Evolutionary conservation across 192 early-diverging fungal genomes (phyloP).

Genomic region (Mortierella hygrophila): DNA sequence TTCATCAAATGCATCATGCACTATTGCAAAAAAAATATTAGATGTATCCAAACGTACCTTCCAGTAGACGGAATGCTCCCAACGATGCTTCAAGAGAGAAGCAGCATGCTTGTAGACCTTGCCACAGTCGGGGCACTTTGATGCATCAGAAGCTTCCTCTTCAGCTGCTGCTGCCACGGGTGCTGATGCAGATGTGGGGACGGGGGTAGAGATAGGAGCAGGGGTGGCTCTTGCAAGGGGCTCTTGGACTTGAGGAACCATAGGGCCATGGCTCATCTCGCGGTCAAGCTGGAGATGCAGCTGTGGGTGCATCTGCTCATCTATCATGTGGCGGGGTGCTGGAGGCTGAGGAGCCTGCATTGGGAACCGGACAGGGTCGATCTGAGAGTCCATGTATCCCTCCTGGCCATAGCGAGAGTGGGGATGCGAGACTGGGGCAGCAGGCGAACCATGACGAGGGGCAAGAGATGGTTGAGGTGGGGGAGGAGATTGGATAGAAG

Average conservation of each 20-base stretch:
- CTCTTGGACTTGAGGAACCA: not conserved
- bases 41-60: conserved; percentile 35
- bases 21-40: not conserved
- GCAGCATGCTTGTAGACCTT: conserved; percentile 76
- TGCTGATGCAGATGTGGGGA: not conserved
- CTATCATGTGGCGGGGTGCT: conserved; percentile 2
- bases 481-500: conserved; percentile 26
- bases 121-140: conserved; percentile 69
- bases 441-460: conserved; percentile 25
- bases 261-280: conserved; percentile 3
- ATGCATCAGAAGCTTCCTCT: conserved; percentile 13
- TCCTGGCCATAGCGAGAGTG: conserved; percentile 29
- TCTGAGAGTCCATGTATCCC: conserved; percentile 12
- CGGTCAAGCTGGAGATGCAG: conserved; percentile 5
- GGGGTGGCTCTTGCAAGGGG: not conserved
- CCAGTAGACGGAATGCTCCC: conserved; percentile 80
- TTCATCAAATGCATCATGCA: not conserved
- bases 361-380: conserved; percentile 25
- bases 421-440: not conserved
- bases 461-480: not conserved
- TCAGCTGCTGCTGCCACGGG: not conserved
- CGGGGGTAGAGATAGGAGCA: not conserved
- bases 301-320: not conserved
- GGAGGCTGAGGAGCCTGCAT: conserved; percentile 5
- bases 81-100: conserved; percentile 74